Percentiles rank a stretch among this genome's conserved stretches.
phyloP scores from a whole-genome alignment of 345 rosid species.

The Brassica rapa region DNA sequence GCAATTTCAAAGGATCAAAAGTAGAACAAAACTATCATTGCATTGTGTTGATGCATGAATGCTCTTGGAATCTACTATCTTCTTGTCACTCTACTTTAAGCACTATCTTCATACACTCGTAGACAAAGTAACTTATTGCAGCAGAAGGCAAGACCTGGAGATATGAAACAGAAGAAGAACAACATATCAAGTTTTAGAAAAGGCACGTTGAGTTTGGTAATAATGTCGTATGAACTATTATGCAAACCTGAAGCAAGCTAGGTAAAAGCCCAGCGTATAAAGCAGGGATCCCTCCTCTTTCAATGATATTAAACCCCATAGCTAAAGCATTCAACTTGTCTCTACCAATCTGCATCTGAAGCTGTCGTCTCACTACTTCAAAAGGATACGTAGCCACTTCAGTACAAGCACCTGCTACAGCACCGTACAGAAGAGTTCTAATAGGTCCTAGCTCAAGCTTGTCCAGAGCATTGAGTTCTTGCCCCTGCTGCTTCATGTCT shows the following conservation, averaged over 20 bases:
- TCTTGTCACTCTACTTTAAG: slow-evolving; percentile 65
- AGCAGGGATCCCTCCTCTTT: slow-evolving; percentile 85
- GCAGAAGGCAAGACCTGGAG: slow-evolving; percentile 91
- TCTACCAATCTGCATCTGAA: slow-evolving; percentile 78
- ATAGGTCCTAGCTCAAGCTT: slow-evolving; percentile 76
- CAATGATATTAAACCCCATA: slow-evolving; percentile 65
- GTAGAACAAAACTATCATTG: background rate
- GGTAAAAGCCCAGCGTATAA: slow-evolving; percentile 84
- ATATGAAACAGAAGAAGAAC: background rate
- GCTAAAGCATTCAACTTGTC: slow-evolving; percentile 64
- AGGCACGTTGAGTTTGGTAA: background rate
- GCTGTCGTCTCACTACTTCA: slow-evolving; percentile 91
- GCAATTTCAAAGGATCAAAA: background rate
- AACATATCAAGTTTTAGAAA: slow-evolving; percentile 9
- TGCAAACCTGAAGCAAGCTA: slow-evolving; percentile 83
- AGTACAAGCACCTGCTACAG: slow-evolving; percentile 82
- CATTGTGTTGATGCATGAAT: slow-evolving; percentile 11
- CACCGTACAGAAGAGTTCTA: slow-evolving; percentile 84
- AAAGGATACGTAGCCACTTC: slow-evolving; percentile 96
- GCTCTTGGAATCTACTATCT: background rate
- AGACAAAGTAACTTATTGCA: slow-evolving; percentile 81
- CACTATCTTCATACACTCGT: slow-evolving; percentile 87
- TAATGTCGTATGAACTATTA: background rate
- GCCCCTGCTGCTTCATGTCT: slow-evolving; percentile 64
- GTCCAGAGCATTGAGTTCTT: slow-evolving; percentile 70